Evolutionary conservation across 208 protist genomes (phyloP).

Genomic region (Endotrypanum monterogeii): DNA sequence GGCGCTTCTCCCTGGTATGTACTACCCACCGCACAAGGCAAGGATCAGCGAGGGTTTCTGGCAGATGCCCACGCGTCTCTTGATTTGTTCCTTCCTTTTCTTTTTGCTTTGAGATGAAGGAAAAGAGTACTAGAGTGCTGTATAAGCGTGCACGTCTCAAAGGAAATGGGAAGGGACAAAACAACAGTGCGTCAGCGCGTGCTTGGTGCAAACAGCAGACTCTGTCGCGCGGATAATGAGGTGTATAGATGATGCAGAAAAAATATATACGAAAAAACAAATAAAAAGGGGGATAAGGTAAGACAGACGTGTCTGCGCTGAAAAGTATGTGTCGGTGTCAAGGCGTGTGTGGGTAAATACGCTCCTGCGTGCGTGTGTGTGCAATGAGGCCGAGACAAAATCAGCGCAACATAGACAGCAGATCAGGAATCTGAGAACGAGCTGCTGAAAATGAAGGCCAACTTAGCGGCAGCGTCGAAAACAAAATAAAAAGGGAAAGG

Average conservation of each 20-base stretch:
- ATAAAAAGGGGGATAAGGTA: neutral
- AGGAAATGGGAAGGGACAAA: neutral
- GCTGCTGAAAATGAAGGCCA: too few species aligned
- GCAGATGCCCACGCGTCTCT: too few species aligned
- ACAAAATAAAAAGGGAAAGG: neutral
- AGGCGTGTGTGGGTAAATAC: neutral
- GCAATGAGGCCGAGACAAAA: neutral
- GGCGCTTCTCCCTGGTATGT: too few species aligned
- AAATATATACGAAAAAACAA: neutral
- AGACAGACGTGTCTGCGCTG: neutral
- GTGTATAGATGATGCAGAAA: conserved; percentile 1
- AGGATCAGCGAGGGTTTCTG: too few species aligned
- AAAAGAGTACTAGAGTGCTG: too few species aligned
- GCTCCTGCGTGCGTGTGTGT: conserved; percentile 1
- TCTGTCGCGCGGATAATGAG: neutral
- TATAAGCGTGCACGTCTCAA: neutral
- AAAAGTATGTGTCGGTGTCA: neutral
- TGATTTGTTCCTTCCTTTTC: too few species aligned
- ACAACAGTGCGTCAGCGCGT: neutral
- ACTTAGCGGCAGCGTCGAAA: too few species aligned
- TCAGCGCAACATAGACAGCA: neutral
- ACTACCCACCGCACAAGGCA: too few species aligned
- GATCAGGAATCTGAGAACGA: too few species aligned
- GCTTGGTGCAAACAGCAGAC: neutral
- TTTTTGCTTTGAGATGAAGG: too few species aligned